Evolutionary conservation across 306 rosid species (phyloP).

Genomic region (Prunus armeniaca): DNA sequence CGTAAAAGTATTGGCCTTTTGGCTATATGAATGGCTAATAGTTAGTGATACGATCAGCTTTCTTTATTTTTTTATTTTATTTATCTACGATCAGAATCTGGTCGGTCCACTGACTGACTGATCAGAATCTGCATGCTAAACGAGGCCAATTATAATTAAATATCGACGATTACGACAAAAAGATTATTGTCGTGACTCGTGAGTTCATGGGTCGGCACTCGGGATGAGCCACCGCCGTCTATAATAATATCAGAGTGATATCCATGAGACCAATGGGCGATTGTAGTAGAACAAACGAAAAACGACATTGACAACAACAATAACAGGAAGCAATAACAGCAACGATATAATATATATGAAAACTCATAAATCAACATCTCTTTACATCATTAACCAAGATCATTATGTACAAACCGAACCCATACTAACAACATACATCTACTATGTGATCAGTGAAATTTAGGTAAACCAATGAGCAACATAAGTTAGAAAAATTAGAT

Average conservation of each 20-base stretch:
- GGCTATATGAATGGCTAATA: background rate
- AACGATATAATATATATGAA: background rate
- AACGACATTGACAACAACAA: background rate
- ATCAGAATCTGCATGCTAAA: background rate
- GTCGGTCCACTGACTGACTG: background rate
- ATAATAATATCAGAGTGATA: too few species aligned
- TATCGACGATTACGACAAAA: too few species aligned
- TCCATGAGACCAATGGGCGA: too few species aligned
- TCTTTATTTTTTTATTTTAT: background rate
- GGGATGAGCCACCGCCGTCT: too few species aligned
- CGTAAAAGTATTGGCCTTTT: background rate
- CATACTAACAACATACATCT: background rate
- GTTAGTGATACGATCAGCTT: background rate
- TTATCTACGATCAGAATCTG: background rate
- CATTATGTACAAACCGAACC: slow-evolving; percentile 6
- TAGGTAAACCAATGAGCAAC: slow-evolving; percentile 1
- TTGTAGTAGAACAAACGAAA: background rate
- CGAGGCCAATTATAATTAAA: background rate
- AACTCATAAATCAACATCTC: background rate
- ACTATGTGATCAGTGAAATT: background rate
- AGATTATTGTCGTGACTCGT: too few species aligned
- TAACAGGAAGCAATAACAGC: background rate
- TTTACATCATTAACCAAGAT: background rate
- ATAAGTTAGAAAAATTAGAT: slow-evolving; percentile 16
- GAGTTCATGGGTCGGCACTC: too few species aligned